Conservation (phyloP, 257 asterid genomes). For the Fraxinus anomala region DNA sequence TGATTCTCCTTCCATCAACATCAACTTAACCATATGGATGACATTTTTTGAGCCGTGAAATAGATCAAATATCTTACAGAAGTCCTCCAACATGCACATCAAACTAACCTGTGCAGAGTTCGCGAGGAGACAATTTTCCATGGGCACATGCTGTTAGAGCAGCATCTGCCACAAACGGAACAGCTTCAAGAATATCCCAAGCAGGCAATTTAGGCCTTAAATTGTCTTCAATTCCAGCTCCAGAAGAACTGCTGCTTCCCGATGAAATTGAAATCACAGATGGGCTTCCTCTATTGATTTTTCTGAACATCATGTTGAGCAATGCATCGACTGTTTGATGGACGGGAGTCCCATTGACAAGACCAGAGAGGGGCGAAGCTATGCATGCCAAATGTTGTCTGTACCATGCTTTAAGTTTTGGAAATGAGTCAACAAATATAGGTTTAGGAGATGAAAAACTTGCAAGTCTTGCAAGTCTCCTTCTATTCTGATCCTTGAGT, state of each 20-base stretch:
- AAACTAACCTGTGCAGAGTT: conserved; percentile 86
- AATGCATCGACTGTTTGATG: conserved; percentile 75
- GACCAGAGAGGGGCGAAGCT: conserved; percentile 93
- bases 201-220: conserved; percentile 84
- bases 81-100: not conserved
- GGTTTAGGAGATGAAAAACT: conserved; percentile 68
- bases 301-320: conserved; percentile 85
- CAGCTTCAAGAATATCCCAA: conserved; percentile 98
- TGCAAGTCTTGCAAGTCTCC: conserved; percentile 78
- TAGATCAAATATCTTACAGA: not conserved
- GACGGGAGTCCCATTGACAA: conserved; percentile 76
- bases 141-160: conserved; percentile 95
- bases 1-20: too few species aligned
- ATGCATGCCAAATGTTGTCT: conserved; percentile 93
- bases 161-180: conserved; percentile 94
- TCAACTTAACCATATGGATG: too few species aligned
- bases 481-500: conserved; percentile 71
- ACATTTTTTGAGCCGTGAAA: not conserved
- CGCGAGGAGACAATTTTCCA: conserved; percentile 89
- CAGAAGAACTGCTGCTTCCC: conserved; percentile 82
- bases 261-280: conserved; percentile 56
- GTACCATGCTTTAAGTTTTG: conserved; percentile 91
- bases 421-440: conserved; percentile 90
- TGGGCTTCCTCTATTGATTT: conserved; percentile 61
- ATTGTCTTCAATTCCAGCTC: conserved; percentile 68